phyloP scores from a whole-genome alignment of 2,329 filamentous ascomycete species.

The Diplodia intermedia region DNA sequence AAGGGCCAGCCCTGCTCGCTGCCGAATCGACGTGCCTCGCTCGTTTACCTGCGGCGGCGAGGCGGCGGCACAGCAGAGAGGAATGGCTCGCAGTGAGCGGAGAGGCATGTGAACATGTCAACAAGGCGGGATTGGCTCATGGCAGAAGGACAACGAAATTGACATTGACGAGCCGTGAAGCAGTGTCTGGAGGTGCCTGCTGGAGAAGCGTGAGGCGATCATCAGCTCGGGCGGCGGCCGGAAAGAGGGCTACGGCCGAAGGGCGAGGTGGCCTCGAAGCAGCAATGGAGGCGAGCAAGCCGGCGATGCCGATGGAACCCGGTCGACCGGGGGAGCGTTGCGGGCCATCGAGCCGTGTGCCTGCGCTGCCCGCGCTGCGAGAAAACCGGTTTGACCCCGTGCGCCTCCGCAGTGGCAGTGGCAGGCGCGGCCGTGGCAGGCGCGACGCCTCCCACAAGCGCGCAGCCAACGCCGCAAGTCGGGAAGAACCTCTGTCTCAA shows the following conservation, averaged over 20 bases:
- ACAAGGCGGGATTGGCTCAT: not conserved
- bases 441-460: not conserved
- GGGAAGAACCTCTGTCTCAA: not conserved
- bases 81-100: no score
- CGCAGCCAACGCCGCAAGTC: not conserved
- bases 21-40: constrained; percentile 21
- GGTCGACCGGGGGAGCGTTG: not conserved
- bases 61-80: not conserved
- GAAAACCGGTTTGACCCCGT: constrained; percentile 17
- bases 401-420: no score
- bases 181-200: no score
- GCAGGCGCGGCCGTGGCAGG: no score
- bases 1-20: constrained; percentile 20
- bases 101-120: not conserved
- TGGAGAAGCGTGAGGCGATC: not conserved
- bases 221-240: constrained; percentile 7
- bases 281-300: constrained; percentile 18
- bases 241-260: constrained; percentile 11
- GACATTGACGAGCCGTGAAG: no score
- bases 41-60: constrained; percentile 20
- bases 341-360: constrained; percentile 11
- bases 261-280: constrained; percentile 9
- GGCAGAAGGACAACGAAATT: no score
- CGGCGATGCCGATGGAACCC: constrained; percentile 19
- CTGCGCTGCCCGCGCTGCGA: not conserved